phyloP scores from a whole-genome alignment of 1,139 yeast species.

The Lodderomyces metapsilosis region DNA sequence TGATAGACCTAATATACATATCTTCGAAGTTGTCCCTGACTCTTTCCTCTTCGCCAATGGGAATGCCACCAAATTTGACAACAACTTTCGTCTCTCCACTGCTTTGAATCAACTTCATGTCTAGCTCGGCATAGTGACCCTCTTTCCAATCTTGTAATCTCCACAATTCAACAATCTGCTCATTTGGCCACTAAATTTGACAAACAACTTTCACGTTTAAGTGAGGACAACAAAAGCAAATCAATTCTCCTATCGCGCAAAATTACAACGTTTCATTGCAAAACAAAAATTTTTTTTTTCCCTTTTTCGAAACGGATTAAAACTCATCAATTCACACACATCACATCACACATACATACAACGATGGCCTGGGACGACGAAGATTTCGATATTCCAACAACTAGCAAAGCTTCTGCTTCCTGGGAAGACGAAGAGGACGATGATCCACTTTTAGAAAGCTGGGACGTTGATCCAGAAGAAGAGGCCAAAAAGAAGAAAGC shows the following conservation, averaged over 20 bases:
- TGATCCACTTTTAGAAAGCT: constrained; percentile 67
- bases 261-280: too few relatives aligned
- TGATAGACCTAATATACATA: constrained; percentile 83
- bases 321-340: too few relatives aligned
- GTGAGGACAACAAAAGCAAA: too few relatives aligned
- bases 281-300: too few relatives aligned
- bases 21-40: constrained; percentile 84
- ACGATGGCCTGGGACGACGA: constrained; percentile 76
- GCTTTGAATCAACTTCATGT: constrained; percentile 69
- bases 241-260: too few relatives aligned
- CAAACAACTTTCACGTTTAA: too few relatives aligned
- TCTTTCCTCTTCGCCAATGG: constrained; percentile 94
- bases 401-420: constrained; percentile 43
- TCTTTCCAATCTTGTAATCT: constrained; percentile 84
- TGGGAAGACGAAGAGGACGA: constrained; percentile 85
- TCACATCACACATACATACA: too few relatives aligned
- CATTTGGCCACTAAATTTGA: too few relatives aligned
- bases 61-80: constrained; percentile 85
- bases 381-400: constrained; percentile 73
- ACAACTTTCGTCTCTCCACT: constrained; percentile 78
- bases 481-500: constrained; percentile 45
- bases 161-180: constrained; percentile 74
- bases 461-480: constrained; percentile 81
- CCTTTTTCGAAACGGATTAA: too few relatives aligned
- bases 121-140: constrained; percentile 73